Conservation (phyloP, 495 filamentous ascomycete genomes). For the Penicillium turbatum region DNA sequence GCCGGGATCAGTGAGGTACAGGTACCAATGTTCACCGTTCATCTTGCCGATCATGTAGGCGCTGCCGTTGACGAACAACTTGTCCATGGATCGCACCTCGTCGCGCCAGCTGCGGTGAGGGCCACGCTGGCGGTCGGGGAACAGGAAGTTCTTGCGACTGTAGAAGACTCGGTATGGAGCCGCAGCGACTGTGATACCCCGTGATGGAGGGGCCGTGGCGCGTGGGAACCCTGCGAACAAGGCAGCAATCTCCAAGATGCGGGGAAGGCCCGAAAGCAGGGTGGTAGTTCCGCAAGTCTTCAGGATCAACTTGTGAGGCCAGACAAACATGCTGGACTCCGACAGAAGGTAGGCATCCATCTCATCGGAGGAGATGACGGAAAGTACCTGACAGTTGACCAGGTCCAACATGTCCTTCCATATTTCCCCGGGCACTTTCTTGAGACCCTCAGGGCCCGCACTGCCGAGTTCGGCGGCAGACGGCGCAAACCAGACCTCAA, state of each 20-base stretch:
- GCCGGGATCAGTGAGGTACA: slow-evolving; percentile 89
- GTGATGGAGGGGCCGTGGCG: slow-evolving; percentile 42
- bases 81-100: slow-evolving; percentile 87
- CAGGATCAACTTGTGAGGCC: slow-evolving; percentile 95
- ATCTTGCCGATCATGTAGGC: slow-evolving; percentile 99
- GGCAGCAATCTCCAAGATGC: slow-evolving; percentile 86
- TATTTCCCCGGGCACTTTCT: slow-evolving; percentile 72
- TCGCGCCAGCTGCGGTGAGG: slow-evolving; percentile 97
- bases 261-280: slow-evolving; percentile 78
- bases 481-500: slow-evolving; percentile 97
- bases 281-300: slow-evolving; percentile 99
- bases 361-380: slow-evolving; percentile 88
- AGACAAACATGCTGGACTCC: slow-evolving; percentile 99
- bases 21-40: slow-evolving; percentile 99
- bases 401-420: slow-evolving; percentile 98
- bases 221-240: slow-evolving; percentile 80
- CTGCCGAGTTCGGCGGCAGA: slow-evolving; percentile 69
- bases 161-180: slow-evolving; percentile 97
- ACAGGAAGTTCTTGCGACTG: slow-evolving; percentile 96
- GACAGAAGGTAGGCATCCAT: slow-evolving; percentile 97
- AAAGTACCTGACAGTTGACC: slow-evolving; percentile 98
- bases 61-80: slow-evolving; percentile 84
- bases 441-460: slow-evolving; percentile 72
- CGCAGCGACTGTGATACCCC: slow-evolving; percentile 65
- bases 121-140: slow-evolving; percentile 88